Conservation (phyloP, 2,329 filamentous ascomycete genomes). For the Penicillium thymicola region DNA sequence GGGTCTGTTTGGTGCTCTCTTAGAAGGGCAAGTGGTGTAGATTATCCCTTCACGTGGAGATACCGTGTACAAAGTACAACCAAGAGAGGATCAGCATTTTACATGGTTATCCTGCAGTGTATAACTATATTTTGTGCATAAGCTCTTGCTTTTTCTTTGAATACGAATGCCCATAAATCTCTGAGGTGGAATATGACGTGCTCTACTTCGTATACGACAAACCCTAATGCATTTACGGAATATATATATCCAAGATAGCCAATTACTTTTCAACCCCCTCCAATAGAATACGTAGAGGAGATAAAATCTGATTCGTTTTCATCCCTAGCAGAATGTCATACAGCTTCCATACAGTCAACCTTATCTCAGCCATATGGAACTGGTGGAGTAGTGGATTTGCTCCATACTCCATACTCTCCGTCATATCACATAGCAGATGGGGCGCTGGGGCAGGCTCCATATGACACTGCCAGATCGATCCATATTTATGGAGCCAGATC, state of each 20-base stretch:
- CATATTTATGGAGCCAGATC: slow-evolving; percentile 5
- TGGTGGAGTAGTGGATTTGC: slow-evolving; percentile 16
- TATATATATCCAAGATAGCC: neutral
- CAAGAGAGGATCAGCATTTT: neutral
- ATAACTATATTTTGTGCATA: neutral
- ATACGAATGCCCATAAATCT: neutral
- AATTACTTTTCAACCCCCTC: no score
- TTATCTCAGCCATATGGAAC: slow-evolving; percentile 14
- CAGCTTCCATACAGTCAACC: neutral
- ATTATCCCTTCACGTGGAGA: neutral
- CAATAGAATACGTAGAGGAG: neutral
- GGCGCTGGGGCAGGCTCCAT: slow-evolving; percentile 15
- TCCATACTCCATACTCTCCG: slow-evolving; percentile 8
- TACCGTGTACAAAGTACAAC: slow-evolving; percentile 7
- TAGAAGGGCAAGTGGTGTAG: neutral
- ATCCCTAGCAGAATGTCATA: neutral
- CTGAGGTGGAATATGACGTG: neutral
- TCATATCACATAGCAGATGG: slow-evolving; percentile 13
- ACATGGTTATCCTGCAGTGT: neutral
- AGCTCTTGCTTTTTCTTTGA: neutral
- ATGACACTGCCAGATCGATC: slow-evolving; percentile 1
- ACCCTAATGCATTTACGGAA: neutral
- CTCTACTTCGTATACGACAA: neutral
- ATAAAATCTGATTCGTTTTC: neutral
- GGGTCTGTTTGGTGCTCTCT: neutral